phyloP scores from a whole-genome alignment of 1,139 yeast species.

The Petasospora fabianii region DNA sequence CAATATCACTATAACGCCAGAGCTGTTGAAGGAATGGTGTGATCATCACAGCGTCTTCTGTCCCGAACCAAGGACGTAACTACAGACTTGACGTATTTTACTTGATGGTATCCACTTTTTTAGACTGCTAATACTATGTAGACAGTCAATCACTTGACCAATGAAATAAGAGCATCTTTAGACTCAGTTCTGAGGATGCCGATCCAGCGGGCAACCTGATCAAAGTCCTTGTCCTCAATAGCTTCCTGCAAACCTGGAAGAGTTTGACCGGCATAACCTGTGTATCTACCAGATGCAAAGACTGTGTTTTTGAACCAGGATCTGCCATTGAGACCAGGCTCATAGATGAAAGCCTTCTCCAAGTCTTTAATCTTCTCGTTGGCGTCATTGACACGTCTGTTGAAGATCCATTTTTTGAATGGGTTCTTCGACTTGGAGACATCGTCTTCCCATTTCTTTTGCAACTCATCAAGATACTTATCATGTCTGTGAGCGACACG shows the following conservation, averaged over 20 bases:
- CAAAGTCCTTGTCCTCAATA: slow-evolving; percentile 60
- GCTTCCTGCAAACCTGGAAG: slow-evolving; percentile 82
- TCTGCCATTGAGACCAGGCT: slow-evolving; percentile 62
- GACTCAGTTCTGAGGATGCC: slow-evolving; percentile 42
- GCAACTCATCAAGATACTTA: slow-evolving; percentile 26
- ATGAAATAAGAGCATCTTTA: slow-evolving; percentile 16
- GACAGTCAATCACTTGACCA: background rate
- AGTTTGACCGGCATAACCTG: slow-evolving; percentile 83
- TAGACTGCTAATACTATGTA: no score
- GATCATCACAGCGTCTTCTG: slow-evolving; percentile 24
- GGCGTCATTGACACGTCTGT: slow-evolving; percentile 28
- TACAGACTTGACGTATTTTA: slow-evolving; percentile 5
- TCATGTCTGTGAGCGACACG: slow-evolving; percentile 29
- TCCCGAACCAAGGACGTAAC: no score
- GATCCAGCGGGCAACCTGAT: slow-evolving; percentile 54
- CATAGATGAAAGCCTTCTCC: slow-evolving; percentile 65
- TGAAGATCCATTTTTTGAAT: slow-evolving; percentile 22
- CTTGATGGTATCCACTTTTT: no score
- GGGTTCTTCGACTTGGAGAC: slow-evolving; percentile 27
- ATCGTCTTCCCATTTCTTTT: slow-evolving; percentile 27
- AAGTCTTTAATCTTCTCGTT: slow-evolving; percentile 47
- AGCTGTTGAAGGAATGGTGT: slow-evolving; percentile 24
- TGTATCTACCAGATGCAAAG: slow-evolving; percentile 78
- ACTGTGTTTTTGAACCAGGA: slow-evolving; percentile 87
- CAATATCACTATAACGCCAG: slow-evolving; percentile 8